Conservation (phyloP, 352 stramenopile genomes). For the Pythium brassicae region DNA sequence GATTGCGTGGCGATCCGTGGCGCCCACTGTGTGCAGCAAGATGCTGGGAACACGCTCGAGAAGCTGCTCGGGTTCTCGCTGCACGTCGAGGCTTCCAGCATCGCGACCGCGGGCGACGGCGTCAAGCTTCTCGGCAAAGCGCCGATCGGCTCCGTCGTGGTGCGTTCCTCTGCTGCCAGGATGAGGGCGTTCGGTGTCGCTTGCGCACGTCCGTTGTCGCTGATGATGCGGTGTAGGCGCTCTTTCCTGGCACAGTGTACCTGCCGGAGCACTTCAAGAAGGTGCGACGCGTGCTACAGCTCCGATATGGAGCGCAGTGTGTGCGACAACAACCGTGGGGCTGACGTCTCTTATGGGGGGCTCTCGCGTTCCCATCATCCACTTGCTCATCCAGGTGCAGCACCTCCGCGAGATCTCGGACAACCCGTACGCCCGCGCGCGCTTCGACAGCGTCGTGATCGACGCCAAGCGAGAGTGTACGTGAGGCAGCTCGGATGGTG, state of each 20-base stretch:
- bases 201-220: neutral
- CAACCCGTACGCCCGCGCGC: constrained; percentile 71
- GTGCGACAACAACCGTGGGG: neutral
- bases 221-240: constrained; percentile 26
- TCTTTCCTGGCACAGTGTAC: constrained; percentile 80
- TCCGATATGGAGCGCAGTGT: neutral
- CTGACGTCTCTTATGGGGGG: too few relatives aligned
- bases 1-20: too few relatives aligned
- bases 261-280: constrained; percentile 85
- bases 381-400: constrained; percentile 22
- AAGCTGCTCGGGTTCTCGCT: constrained; percentile 69
- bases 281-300: constrained; percentile 23
- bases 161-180: constrained; percentile 17
- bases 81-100: constrained; percentile 58
- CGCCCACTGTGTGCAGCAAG: constrained; percentile 14
- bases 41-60: constrained; percentile 37
- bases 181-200: neutral
- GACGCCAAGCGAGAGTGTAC: constrained; percentile 76
- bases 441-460: constrained; percentile 87
- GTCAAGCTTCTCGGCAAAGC: constrained; percentile 62
- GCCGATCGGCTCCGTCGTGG: constrained; percentile 68
- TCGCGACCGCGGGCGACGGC: constrained; percentile 57
- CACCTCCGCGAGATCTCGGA: constrained; percentile 65
- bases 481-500: neutral
- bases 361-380: too few relatives aligned